These are phyloP conservation scores for Chloranthus sessilifolius DNA, from an alignment of 164 flowering plant genomes.

Conservation along the genomic window DNA sequence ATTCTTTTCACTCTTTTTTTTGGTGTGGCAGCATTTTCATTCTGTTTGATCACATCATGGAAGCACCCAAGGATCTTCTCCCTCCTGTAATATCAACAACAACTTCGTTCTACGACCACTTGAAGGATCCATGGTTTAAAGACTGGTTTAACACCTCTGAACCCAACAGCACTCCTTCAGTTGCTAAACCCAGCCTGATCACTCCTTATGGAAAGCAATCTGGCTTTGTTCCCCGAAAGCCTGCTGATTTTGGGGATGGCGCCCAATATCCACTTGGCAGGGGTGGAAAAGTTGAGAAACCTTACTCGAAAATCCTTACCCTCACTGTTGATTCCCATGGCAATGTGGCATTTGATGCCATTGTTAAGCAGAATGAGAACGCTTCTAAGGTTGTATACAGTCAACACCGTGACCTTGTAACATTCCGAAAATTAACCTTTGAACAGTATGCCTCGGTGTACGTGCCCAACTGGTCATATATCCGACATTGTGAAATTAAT, in stretches of 20 bases:
- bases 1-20: too few species aligned
- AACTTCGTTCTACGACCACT: constrained; percentile 55
- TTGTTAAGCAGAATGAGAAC: constrained; percentile 84
- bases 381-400: constrained; percentile 76
- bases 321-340: constrained; percentile 81
- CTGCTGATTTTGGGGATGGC: constrained; percentile 89
- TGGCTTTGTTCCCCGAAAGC: constrained; percentile 69
- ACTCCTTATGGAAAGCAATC: constrained; percentile 64
- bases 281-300: constrained; percentile 59
- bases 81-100: constrained; percentile 57
- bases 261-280: constrained; percentile 91
- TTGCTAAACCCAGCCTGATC: constrained; percentile 33
- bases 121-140: constrained; percentile 86
- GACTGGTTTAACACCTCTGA: constrained; percentile 47
- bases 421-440: constrained; percentile 64
- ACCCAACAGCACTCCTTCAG: constrained; percentile 20
- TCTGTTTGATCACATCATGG: constrained; percentile 27
- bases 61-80: constrained; percentile 57
- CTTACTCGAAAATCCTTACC: constrained; percentile 60
- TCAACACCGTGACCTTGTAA: constrained; percentile 65
- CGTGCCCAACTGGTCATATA: too few species aligned
- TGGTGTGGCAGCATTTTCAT: too few species aligned
- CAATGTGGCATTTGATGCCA: constrained; percentile 76
- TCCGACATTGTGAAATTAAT: too few species aligned
- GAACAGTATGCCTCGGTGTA: too few species aligned